Evolutionary conservation across 2,329 filamentous ascomycete species (phyloP).

Genomic region (Ophiostoma quercus): DNA sequence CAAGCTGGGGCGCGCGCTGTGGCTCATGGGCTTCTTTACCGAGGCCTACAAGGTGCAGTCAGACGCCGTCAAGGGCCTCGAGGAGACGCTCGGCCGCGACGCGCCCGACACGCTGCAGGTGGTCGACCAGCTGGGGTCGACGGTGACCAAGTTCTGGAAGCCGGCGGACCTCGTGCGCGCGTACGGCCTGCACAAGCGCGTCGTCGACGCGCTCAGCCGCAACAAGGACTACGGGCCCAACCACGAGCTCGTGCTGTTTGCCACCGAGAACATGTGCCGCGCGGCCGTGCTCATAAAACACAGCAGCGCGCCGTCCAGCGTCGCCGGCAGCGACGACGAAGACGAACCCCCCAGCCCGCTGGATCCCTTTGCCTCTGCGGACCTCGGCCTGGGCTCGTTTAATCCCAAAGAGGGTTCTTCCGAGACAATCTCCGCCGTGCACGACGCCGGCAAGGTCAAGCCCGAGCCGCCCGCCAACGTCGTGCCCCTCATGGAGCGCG

Average conservation of each 20-base stretch:
- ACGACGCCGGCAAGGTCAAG: not conserved
- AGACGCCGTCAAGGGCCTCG: not conserved
- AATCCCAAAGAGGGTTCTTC: not conserved
- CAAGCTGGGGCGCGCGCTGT: slow-evolving; percentile 10
- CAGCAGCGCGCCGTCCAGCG: not conserved
- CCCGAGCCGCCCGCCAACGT: not conserved
- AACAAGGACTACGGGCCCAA: not conserved
- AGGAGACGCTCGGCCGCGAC: slow-evolving; percentile 4
- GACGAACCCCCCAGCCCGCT: not conserved
- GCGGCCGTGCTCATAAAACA: slow-evolving; percentile 1
- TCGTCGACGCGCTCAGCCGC: not conserved
- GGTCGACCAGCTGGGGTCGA: not conserved
- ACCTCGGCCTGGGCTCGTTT: not conserved
- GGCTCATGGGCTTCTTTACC: not conserved
- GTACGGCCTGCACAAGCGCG: slow-evolving; percentile 13
- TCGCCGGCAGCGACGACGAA: not conserved
- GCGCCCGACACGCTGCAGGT: slow-evolving; percentile 12
- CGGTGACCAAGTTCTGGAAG: slow-evolving; percentile 11
- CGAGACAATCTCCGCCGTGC: not conserved
- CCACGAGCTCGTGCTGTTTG: slow-evolving; percentile 12
- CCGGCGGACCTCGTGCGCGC: not conserved
- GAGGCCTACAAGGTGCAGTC: not conserved
- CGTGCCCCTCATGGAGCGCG: slow-evolving; percentile 1
- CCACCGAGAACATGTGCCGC: slow-evolving; percentile 17
- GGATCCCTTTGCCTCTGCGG: not conserved